These are phyloP conservation scores for Emmonsia crescens DNA, from an alignment of 2,329 filamentous ascomycete genomes.

Conservation along the genomic window DNA sequence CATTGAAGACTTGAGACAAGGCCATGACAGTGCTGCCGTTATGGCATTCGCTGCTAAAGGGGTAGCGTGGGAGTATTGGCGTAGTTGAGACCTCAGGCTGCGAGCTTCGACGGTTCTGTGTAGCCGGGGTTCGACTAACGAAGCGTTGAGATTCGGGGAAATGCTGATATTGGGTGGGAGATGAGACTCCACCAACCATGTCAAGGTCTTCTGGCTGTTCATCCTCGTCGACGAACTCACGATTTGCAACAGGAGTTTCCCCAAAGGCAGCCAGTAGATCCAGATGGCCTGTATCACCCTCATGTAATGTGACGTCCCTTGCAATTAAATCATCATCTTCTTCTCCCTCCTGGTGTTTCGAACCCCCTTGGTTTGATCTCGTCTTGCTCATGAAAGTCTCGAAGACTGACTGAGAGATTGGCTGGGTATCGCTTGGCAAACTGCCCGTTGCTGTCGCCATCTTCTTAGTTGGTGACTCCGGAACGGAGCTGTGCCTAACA, in stretches of 20 bases:
- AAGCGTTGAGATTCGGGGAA: constrained; percentile 40
- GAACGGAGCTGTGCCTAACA: constrained; percentile 10
- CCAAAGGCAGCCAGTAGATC: constrained; percentile 33
- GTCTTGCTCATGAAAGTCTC: constrained; percentile 31
- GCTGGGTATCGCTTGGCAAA: constrained; percentile 33
- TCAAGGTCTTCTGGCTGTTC: constrained; percentile 47
- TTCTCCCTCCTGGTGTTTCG: constrained; percentile 3
- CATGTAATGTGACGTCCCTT: constrained; percentile 27
- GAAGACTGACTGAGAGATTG: constrained; percentile 35
- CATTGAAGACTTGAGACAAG: constrained; percentile 39
- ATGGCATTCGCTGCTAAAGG: constrained; percentile 28
- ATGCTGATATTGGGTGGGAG: constrained; percentile 27
- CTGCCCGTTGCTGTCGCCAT: constrained; percentile 26
- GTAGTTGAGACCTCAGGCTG: constrained; percentile 22
- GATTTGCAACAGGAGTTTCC: constrained; percentile 15
- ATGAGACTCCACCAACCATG: constrained; percentile 54
- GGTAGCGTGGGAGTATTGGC: constrained; percentile 34
- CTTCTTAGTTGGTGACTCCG: constrained; percentile 17
- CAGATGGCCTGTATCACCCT: constrained; percentile 35
- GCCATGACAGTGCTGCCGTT: constrained; percentile 31
- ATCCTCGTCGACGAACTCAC: constrained; percentile 3
- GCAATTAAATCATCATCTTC: constrained; percentile 16
- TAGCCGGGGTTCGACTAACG: constrained; percentile 32
- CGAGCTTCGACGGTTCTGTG: constrained; percentile 25
- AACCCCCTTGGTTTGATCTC: constrained; percentile 14